A percentile compares a stretch with the other conserved stretches of the same genome.
Conservation (phyloP, 2,329 filamentous ascomycete species). For the Colletotrichum sp. region DNA sequence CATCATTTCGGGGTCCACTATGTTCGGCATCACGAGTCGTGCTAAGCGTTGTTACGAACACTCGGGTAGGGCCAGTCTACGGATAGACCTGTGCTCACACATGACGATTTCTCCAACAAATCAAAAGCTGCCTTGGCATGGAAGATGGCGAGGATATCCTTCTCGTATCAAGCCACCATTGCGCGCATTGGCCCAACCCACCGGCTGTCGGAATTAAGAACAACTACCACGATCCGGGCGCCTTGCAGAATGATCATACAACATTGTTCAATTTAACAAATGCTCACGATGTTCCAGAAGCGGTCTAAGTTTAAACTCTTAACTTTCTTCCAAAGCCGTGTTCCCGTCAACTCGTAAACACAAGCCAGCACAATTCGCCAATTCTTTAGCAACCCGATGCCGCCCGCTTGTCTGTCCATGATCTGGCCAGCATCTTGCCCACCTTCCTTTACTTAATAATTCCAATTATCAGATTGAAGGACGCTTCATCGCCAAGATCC, state of each 20-base stretch:
- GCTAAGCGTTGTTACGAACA: not conserved
- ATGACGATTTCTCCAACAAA: not conserved
- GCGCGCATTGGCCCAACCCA: not conserved
- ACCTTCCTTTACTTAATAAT: rapidly evolving
- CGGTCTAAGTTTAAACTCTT: not conserved
- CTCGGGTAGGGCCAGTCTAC: not conserved
- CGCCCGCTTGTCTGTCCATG: rapidly evolving
- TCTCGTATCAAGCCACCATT: rapidly evolving
- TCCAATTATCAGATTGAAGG: not conserved
- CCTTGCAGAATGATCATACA: not conserved
- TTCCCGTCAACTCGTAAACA: not conserved
- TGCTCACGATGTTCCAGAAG: not conserved
- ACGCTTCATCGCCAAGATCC: not conserved
- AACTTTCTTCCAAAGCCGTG: not conserved
- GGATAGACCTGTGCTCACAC: not conserved
- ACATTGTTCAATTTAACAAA: not conserved
- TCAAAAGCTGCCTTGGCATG: rapidly evolving
- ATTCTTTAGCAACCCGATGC: not conserved
- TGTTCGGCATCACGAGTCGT: not conserved
- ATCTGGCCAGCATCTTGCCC: rapidly evolving
- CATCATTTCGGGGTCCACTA: not conserved
- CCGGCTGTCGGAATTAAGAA: not conserved
- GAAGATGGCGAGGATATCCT: not conserved
- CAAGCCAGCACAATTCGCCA: not conserved
- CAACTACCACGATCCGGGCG: not conserved